A percentile compares a stretch with the other conserved stretches of the same genome.
Conservation (phyloP, 441 rosid genomes). For the Sinapis alba region DNA sequence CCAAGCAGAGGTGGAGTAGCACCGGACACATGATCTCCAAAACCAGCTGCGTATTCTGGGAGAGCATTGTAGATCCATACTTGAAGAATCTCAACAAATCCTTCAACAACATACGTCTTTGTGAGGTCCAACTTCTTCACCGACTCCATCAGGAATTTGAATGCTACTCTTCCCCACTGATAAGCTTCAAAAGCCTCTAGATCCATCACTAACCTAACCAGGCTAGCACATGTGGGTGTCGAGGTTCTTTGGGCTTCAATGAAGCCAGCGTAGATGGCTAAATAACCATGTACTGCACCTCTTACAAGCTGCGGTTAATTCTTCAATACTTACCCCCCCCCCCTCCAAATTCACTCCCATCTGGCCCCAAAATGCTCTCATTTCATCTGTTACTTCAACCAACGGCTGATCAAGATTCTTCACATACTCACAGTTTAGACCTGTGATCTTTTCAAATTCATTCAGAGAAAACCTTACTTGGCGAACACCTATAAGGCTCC, state of each 20-base stretch:
- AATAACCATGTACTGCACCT: neutral
- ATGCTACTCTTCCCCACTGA: too few relatives aligned
- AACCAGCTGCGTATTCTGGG: neutral
- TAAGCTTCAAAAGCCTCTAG: neutral
- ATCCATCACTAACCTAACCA: neutral
- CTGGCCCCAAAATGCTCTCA: neutral
- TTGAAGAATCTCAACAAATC: neutral
- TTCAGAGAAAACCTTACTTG: neutral
- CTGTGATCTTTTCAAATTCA: neutral
- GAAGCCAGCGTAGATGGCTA: neutral
- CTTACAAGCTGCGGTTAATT: neutral
- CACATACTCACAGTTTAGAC: neutral
- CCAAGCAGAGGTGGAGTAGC: neutral
- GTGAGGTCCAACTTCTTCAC: neutral
- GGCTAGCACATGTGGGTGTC: neutral
- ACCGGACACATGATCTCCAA: neutral
- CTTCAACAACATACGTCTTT: neutral
- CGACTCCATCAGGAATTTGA: too few relatives aligned
- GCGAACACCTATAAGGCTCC: neutral
- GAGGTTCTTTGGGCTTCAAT: neutral
- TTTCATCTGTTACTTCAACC: neutral
- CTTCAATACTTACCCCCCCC: neutral
- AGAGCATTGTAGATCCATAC: neutral
- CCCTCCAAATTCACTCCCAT: neutral
- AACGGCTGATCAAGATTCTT: neutral